phyloP scores from a whole-genome alignment of 177 flowering plant species.

The Vitis hybrid region DNA sequence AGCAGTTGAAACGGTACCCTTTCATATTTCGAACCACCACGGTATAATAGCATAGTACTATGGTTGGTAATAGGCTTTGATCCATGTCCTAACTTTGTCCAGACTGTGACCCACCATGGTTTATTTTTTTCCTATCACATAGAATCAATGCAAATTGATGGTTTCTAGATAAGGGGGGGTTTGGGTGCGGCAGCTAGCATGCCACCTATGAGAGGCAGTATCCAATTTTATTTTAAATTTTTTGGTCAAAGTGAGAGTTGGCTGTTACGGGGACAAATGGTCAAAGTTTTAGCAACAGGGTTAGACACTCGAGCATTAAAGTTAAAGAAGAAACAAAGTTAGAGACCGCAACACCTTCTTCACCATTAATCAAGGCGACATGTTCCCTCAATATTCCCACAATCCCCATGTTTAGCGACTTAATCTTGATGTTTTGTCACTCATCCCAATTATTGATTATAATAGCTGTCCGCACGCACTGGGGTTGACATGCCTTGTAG shows the following conservation, averaged over 20 bases:
- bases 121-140: no score
- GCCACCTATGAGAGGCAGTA: background rate
- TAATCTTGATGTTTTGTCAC: background rate
- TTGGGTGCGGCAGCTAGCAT: no score
- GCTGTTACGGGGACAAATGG: constrained; percentile 12
- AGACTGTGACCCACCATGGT: background rate
- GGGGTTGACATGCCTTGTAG: no score
- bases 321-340: constrained; percentile 11
- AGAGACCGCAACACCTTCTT: constrained; percentile 10
- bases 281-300: constrained; percentile 9
- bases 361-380: constrained; percentile 27
- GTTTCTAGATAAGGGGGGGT: no score
- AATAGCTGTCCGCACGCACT: no score
- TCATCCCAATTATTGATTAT: no score
- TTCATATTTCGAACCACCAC: no score
- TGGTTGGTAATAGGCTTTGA: background rate
- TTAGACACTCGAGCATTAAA: background rate
- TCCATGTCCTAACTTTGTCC: background rate
- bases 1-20: no score
- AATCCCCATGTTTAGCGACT: background rate
- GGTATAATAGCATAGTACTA: background rate
- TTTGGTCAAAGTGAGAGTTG: constrained; percentile 13
- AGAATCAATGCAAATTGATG: no score
- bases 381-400: constrained; percentile 18
- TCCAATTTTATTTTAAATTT: background rate